Evolutionary conservation across 768 basidiomycete species (phyloP).

Genomic region (Mycena rosella): DNA sequence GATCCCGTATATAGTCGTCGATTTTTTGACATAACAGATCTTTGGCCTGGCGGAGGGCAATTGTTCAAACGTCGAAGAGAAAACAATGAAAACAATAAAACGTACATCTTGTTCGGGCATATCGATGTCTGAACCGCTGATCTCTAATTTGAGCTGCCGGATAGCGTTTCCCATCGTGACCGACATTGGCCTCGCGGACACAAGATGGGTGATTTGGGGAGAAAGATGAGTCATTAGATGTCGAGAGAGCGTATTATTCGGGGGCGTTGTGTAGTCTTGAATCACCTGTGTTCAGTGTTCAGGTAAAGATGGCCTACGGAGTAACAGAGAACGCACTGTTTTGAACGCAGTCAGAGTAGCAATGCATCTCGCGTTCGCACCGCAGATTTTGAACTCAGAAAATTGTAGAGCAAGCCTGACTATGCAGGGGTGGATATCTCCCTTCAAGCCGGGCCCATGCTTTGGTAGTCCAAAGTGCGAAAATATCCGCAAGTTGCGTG

Average conservation of each 20-base stretch:
- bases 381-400: constrained; percentile 91
- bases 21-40: constrained; percentile 86
- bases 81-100: constrained; percentile 9
- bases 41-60: constrained; percentile 75
- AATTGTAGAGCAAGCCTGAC: constrained; percentile 90
- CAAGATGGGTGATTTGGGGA: constrained; percentile 92
- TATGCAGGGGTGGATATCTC: constrained; percentile 92
- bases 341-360: constrained; percentile 94
- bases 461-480: constrained; percentile 89
- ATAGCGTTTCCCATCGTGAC: constrained; percentile 96
- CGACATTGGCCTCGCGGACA: constrained; percentile 90
- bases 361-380: constrained; percentile 96
- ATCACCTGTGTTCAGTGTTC: constrained; percentile 72
- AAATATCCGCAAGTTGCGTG: constrained; percentile 84
- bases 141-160: constrained; percentile 94
- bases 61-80: constrained; percentile 7
- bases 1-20: constrained; percentile 93
- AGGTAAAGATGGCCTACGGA: constrained; percentile 14
- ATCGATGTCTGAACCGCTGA: constrained; percentile 93
- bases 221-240: constrained; percentile 94
- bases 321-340: constrained; percentile 66
- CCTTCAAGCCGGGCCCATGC: constrained; percentile 69
- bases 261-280: constrained; percentile 89
- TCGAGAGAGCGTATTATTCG: constrained; percentile 87
- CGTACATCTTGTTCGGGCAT: constrained; percentile 93